phyloP scores from a whole-genome alignment of 1,284 basidiomycete genomes.

The Moniliophthora roreri region DNA sequence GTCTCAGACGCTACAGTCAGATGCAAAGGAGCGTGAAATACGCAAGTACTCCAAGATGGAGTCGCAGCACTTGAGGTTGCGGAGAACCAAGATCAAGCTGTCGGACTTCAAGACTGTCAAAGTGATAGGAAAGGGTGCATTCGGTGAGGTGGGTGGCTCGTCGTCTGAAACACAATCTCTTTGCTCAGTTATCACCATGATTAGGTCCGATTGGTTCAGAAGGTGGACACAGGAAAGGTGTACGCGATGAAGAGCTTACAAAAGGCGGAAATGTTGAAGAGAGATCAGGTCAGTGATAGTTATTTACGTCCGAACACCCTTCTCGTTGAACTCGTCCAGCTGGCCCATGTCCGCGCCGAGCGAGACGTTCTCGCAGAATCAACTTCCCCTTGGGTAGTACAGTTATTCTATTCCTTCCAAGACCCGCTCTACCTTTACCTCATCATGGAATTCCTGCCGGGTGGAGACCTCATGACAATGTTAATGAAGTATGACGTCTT shows the following conservation, averaged over 20 bases:
- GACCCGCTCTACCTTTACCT: slow-evolving; percentile 95
- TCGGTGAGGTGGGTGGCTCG: slow-evolving; percentile 75
- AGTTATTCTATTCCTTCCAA: slow-evolving; percentile 98
- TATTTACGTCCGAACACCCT: slow-evolving; percentile 3
- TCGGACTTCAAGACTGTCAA: slow-evolving; percentile 97
- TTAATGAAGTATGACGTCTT: slow-evolving; percentile 99
- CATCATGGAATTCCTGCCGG: slow-evolving; percentile 99
- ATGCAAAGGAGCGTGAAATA: slow-evolving; percentile 90
- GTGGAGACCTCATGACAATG: slow-evolving; percentile 99
- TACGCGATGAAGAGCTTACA: slow-evolving; percentile 99
- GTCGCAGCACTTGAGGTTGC: slow-evolving; percentile 86
- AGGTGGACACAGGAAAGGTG: slow-evolving; percentile 96
- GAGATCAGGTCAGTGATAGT: slow-evolving; percentile 75
- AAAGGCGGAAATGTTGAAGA: slow-evolving; percentile 99
- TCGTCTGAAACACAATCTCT: slow-evolving; percentile 16
- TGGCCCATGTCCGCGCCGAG: slow-evolving; percentile 98
- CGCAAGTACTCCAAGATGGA: slow-evolving; percentile 90
- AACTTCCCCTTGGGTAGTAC: slow-evolving; percentile 97
- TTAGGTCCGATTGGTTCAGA: slow-evolving; percentile 93
- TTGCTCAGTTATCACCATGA: slow-evolving; percentile 3
- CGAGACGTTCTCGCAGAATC: slow-evolving; percentile 97
- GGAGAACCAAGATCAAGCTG: slow-evolving; percentile 90
- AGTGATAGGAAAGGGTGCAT: slow-evolving; percentile 98
- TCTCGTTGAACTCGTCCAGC: slow-evolving; percentile 41
- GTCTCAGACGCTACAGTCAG: slow-evolving; percentile 71